Evolutionary conservation across 441 rosid species (phyloP).

Genomic region (Dalechampia spathulata): DNA sequence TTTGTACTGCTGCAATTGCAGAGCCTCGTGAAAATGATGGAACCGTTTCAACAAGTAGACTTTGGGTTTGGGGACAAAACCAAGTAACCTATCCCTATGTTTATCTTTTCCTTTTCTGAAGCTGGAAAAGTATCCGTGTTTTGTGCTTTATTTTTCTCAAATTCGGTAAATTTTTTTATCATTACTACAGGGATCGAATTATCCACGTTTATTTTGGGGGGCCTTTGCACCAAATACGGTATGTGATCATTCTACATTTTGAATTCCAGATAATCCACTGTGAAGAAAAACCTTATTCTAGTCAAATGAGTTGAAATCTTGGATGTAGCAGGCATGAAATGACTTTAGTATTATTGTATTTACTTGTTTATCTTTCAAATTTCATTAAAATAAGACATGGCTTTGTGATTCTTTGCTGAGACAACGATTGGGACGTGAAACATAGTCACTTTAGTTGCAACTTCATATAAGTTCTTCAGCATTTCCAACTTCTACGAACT

Average conservation of each 20-base stretch:
- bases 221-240: conserved; percentile 70
- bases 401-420: conserved; percentile 6
- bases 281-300: not conserved
- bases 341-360: not conserved
- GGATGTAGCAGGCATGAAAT: not conserved
- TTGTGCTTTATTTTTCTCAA: not conserved
- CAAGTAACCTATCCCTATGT: conserved; percentile 40
- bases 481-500: not conserved
- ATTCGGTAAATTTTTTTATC: conserved; percentile 3
- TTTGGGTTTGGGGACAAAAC: conserved; percentile 99
- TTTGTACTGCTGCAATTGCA: conserved; percentile 87
- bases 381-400: not conserved
- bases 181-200: conserved; percentile 67
- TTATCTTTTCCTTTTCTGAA: not conserved
- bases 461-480: not conserved
- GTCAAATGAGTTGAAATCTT: not conserved
- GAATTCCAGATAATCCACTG: not conserved
- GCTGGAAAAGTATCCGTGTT: not conserved
- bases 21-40: conserved; percentile 76
- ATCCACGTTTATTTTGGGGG: conserved; percentile 85
- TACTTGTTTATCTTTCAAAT: not conserved
- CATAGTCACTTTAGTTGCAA: no score
- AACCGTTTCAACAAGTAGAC: conserved; percentile 55
- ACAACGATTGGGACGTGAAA: not conserved
- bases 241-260: conserved; percentile 14